Base-by-base conservation (phyloP, 2,329 filamentous ascomycete genomes). In the Fusarium sulawesiense region DNA sequence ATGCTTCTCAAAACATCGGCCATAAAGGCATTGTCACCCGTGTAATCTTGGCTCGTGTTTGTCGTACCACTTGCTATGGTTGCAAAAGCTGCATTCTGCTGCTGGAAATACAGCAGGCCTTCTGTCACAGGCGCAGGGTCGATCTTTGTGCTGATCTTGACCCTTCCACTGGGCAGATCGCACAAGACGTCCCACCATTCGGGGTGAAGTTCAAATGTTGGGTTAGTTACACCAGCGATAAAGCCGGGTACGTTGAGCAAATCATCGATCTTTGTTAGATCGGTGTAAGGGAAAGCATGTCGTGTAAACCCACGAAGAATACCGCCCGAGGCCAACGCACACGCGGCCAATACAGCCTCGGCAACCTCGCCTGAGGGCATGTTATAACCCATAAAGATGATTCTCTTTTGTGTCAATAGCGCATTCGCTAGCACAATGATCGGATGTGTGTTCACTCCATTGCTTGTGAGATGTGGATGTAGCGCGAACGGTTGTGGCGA, bases 131-230 rank as follows among this genome's bases (percentile, higher is more conserved):
- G 88, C 0, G 94, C 92, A 23, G 88, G 81, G 68, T 98, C 95
- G 70, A 98, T 94, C 74, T 90, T 91, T 78, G 88, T 93, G 76
- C 93, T 97, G 76, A 99, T 98, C 81, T 96, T 97, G 85, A 99
- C 94, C 45, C 94, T 90, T 12, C 96, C 96, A 3, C 91, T 95
- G 0, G 94, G 92, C 44, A 99, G 84, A 79, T 99, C 96, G 79
- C 96, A 99, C 14, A 99, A 86, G 12, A 99, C 82, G 80, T 99
- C 96, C 96, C 96, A 99, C 96, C 96, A 99, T 78, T 98, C 94
- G 0, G 92, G 93, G 76, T 98, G 95, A 76, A 94, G 89, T 66
- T 95, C 94, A 78, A 99, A 99, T 0, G 94, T 95, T 8, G 96
- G 96, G 77, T 99, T 99, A 2, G 95, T 99, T 42, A 99, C 96